These are phyloP conservation scores for Linaria vulgaris DNA, from an alignment of 257 asterid species.

Conservation along the genomic window DNA sequence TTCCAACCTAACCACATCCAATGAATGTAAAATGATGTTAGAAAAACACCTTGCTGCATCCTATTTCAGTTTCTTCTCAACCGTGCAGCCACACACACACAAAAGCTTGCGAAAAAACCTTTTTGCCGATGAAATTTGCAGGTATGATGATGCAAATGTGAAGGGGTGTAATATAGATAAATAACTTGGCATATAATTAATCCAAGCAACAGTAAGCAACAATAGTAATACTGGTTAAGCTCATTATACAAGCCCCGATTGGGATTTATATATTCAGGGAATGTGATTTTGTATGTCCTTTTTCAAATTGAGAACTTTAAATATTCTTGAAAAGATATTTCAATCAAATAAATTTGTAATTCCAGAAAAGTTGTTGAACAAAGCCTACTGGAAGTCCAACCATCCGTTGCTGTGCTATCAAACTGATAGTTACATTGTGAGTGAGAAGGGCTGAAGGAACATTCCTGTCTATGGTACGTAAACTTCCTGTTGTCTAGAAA, in stretches of 20 bases:
- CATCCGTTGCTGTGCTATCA: neutral
- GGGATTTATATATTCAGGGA: neutral
- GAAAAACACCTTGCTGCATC: conserved; percentile 12
- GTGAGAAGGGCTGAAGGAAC: neutral
- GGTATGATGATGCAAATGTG: neutral
- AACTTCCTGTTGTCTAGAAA: neutral
- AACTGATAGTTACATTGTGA: neutral
- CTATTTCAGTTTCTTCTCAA: conserved; percentile 12
- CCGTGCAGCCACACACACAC: conserved; percentile 16
- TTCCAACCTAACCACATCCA: conserved; percentile 68
- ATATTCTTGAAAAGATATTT: neutral
- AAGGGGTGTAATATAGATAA: neutral
- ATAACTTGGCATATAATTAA: neutral
- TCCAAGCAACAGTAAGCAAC: neutral
- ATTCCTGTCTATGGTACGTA: neutral
- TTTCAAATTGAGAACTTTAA: neutral
- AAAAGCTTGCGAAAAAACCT: conserved; percentile 11
- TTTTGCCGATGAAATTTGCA: conserved; percentile 7
- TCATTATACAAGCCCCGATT: conserved; percentile 10
- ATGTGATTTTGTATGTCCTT: neutral
- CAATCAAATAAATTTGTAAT: neutral
- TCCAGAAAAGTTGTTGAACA: conserved; percentile 13
- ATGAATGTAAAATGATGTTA: conserved; percentile 22
- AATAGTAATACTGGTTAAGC: neutral
- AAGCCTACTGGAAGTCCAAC: conserved; percentile 8